Conservation (phyloP, 2,329 filamentous ascomycete genomes). For the Colletotrichum sp. region DNA sequence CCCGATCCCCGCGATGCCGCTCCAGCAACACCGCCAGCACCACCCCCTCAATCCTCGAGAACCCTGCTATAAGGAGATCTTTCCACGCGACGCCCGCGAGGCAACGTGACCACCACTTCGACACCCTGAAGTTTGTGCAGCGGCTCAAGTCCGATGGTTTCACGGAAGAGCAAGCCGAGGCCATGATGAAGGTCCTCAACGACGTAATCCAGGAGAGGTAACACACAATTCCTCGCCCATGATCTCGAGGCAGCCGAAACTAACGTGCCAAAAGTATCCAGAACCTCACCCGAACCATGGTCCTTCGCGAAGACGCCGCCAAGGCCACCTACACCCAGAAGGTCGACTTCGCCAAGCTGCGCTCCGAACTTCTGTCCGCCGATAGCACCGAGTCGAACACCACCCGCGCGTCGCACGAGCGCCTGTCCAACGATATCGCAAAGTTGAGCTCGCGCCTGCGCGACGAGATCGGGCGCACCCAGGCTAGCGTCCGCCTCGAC, state of each 20-base stretch:
- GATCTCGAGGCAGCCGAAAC: background rate
- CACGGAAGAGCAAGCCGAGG: constrained; percentile 91
- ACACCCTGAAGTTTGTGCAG: constrained; percentile 97
- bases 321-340: constrained; percentile 85
- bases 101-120: constrained; percentile 89
- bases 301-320: constrained; percentile 90
- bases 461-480: constrained; percentile 93
- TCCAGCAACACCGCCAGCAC: background rate
- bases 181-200: constrained; percentile 98
- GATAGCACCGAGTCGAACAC: constrained; percentile 91
- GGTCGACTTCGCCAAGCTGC: constrained; percentile 96
- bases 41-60: constrained; percentile 27
- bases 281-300: constrained; percentile 97
- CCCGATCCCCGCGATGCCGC: constrained; percentile 13
- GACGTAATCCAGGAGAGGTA: constrained; percentile 96
- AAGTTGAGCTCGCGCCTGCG: constrained; percentile 89
- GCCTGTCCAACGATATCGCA: constrained; percentile 90
- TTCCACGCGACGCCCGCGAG: constrained; percentile 73
- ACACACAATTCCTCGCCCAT: no score
- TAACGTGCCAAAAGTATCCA: constrained; percentile 70
- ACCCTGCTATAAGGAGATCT: constrained; percentile 40
- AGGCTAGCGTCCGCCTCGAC: constrained; percentile 90
- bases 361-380: constrained; percentile 89
- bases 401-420: constrained; percentile 88
- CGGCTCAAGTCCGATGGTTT: constrained; percentile 89